These are phyloP conservation scores for Apophysomyces sp. DNA, from an alignment of 371 early-diverging fungal species.

Conservation along the genomic window DNA sequence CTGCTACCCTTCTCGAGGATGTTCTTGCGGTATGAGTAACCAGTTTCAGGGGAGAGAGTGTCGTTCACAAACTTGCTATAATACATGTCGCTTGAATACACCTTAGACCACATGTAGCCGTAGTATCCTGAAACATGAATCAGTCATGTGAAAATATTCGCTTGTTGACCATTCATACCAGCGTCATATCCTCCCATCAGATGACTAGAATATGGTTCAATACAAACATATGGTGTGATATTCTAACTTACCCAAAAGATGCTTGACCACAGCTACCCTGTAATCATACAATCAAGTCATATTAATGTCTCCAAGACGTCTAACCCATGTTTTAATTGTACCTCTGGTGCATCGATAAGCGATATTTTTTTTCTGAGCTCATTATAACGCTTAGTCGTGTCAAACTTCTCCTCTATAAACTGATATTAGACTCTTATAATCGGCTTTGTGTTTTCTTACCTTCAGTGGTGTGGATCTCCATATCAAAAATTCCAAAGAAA, in stretches of 20 bases:
- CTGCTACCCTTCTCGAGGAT: conserved; percentile 75
- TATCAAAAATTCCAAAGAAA: conserved; percentile 78
- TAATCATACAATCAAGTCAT: neutral
- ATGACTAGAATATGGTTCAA: conserved; percentile 59
- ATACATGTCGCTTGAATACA: conserved; percentile 87
- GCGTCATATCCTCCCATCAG: conserved; percentile 88
- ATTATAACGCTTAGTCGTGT: conserved; percentile 59
- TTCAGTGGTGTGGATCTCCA: conserved; percentile 65
- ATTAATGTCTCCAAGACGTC: conserved; percentile 9
- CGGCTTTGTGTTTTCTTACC: conserved; percentile 7
- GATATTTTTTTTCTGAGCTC: conserved; percentile 65
- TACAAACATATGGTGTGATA: neutral
- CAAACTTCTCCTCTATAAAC: conserved; percentile 42
- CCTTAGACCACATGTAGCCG: conserved; percentile 76
- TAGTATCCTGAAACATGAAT: conserved; percentile 40
- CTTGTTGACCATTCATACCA: conserved; percentile 21
- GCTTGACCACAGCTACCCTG: conserved; percentile 51
- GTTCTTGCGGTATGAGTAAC: conserved; percentile 60
- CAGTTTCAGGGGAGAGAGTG: conserved; percentile 53
- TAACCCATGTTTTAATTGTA: neutral
- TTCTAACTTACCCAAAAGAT: conserved; percentile 39
- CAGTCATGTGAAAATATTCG: neutral
- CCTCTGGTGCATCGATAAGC: conserved; percentile 54
- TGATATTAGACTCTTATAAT: neutral
- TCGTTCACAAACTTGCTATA: conserved; percentile 69